Conservation (phyloP, 139 green algal species). For the Coelastrella sp. region DNA sequence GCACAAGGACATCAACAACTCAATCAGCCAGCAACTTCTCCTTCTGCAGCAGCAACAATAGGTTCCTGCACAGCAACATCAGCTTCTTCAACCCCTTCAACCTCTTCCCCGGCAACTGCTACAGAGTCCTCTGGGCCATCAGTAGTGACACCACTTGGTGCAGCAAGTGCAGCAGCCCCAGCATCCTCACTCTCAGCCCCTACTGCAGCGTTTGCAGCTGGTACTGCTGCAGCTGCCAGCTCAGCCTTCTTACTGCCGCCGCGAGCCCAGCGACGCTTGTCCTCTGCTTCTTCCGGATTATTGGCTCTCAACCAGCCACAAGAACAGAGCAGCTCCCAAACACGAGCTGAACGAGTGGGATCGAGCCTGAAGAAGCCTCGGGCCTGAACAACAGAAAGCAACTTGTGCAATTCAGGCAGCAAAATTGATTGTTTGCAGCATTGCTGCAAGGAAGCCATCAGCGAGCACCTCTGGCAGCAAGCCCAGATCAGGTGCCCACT, state of each 20-base stretch:
- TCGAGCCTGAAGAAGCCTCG: conserved; percentile 75
- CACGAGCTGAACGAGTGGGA: conserved; percentile 49
- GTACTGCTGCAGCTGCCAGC: not conserved
- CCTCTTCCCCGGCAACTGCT: not conserved
- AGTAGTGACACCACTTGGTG: not conserved
- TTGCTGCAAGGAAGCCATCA: not conserved
- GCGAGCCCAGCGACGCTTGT: conserved; percentile 9
- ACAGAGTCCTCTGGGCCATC: not conserved
- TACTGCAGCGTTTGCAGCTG: not conserved
- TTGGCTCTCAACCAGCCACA: conserved; percentile 58
- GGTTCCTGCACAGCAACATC: not conserved
- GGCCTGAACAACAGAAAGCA: conserved; percentile 44
- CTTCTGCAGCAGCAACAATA: not conserved
- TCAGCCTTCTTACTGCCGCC: not conserved
- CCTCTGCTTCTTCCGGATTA: conserved; percentile 26
- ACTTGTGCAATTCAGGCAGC: not conserved
- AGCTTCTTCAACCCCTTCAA: not conserved
- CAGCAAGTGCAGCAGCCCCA: not conserved
- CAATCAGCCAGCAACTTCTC: not conserved
- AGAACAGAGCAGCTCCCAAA: conserved; percentile 73
- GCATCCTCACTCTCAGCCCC: not conserved
- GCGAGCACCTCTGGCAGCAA: too few species aligned
- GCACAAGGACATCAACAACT: too few species aligned
- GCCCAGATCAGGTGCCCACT: too few species aligned
- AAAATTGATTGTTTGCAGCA: not conserved